Evolutionary conservation across 2,329 filamentous ascomycete genomes (phyloP).

Genomic region (Cercospora sp.): DNA sequence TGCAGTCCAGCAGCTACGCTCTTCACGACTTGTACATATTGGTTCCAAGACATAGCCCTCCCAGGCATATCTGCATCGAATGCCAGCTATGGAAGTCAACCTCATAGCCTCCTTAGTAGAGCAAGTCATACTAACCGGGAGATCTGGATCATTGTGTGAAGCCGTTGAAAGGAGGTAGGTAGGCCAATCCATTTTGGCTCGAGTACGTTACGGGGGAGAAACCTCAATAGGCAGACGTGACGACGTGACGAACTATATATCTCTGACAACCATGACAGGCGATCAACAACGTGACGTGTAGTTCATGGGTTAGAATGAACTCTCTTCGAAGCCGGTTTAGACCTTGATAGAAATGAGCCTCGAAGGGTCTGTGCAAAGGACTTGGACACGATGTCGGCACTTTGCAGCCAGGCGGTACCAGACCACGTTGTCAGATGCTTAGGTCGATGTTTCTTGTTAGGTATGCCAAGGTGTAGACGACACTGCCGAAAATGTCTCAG

Average conservation of each 20-base stretch:
- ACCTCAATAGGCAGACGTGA: not conserved
- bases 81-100: not conserved
- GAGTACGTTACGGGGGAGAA: not conserved
- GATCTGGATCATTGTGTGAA: not conserved
- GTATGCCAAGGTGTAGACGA: not conserved
- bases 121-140: not conserved
- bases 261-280: not conserved
- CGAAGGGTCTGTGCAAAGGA: not conserved
- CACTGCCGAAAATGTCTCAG: not conserved
- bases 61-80: not conserved
- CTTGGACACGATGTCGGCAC: not conserved
- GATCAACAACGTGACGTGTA: not conserved
- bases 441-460: not conserved
- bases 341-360: not conserved
- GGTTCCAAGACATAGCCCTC: constrained; percentile 2
- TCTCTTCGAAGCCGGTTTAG: not conserved
- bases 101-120: not conserved
- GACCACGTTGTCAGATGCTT: not conserved
- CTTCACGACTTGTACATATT: constrained; percentile 16
- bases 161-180: not conserved
- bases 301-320: not conserved
- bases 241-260: not conserved
- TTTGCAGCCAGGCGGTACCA: not conserved
- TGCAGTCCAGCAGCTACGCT: constrained; percentile 16
- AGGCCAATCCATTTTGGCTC: not conserved